Evolutionary conservation across 1,284 basidiomycete genomes (phyloP), one percentile per base, ranked within the genome.

Genomic region (Gymnopus androsaceus): DNA sequence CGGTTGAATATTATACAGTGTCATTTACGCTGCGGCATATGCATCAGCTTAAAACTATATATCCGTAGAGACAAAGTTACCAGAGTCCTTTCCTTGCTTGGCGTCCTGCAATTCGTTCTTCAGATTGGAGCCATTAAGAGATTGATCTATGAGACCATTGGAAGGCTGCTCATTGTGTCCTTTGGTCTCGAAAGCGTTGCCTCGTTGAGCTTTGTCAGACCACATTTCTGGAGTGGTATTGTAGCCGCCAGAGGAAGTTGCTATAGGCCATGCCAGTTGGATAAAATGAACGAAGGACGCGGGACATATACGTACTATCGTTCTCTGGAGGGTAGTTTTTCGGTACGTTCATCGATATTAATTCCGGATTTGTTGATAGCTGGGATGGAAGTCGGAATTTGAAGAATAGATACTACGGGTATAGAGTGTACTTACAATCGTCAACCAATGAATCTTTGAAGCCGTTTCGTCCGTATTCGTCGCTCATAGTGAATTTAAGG

Each of bases 151-250:
- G 11, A 59, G 41, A 12, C 51, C 55, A 37, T 21, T 48, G n/a
- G 19, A 33, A 41, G 31, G 36, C 12, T n/a, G n/a, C n/a, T 42
- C 23, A 21, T 36, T 9, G 19, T 36, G 28, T 14, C 19, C 25
- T 38, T 31, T 46, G 23, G 3, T 47, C 2, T 36, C 37, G 30
- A 38, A 23, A 28, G 14, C 15, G 34, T 59, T 40, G 3, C 59
- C 59, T 19, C 59, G 51, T 44, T 60, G 59, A 6, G 56, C 59
- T 47, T 55, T 60, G 27, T 52, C 49, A 9, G 55, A 55, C 59
- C 59, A 57, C 17, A 60, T 40, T 31, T 60, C 51, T 25, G 25
- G 27, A 36, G 31, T 21, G 17, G 36, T 47, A 12, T 25, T n/a
- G 33, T 52, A 61, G 19, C 42, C 42, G 2, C 41, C 55, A n/a